These are phyloP conservation scores for Sporothrix sp. DNA, from an alignment of 2,329 filamentous ascomycete species.

Conservation along the genomic window DNA sequence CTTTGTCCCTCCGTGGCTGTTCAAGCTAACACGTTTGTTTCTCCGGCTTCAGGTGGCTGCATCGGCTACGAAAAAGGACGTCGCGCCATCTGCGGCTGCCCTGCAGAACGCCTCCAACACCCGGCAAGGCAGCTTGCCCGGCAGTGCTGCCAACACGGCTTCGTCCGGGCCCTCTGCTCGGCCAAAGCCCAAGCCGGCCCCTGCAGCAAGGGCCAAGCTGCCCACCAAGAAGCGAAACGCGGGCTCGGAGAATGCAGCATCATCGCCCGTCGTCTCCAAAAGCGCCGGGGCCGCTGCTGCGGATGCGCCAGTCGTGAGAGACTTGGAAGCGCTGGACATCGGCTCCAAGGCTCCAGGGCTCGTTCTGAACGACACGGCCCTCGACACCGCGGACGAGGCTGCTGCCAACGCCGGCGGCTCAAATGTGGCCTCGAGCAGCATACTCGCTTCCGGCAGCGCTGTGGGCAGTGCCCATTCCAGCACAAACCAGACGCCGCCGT, in stretches of 20 bases:
- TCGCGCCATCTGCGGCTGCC: slow-evolving; percentile 12
- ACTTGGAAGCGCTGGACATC: slow-evolving; percentile 14
- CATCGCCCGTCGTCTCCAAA: no score
- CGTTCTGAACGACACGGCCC: slow-evolving; percentile 41
- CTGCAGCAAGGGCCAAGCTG: neutral
- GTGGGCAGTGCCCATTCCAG: neutral
- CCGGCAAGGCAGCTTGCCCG: neutral
- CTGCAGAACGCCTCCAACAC: neutral
- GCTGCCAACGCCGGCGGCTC: neutral
- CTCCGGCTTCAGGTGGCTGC: slow-evolving; percentile 37
- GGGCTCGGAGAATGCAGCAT: no score
- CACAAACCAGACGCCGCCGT: slow-evolving; percentile 36
- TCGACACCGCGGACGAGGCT: no score
- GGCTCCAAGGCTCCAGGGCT: slow-evolving; percentile 31
- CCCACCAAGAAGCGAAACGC: no score
- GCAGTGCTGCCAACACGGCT: slow-evolving; percentile 2
- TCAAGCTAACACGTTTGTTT: neutral
- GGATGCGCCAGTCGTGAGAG: slow-evolving; percentile 11
- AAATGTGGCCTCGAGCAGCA: neutral
- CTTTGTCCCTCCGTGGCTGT: neutral
- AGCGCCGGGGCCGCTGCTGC: neutral
- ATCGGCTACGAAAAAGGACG: slow-evolving; percentile 32
- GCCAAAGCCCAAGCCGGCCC: neutral
- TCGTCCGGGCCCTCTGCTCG: neutral
- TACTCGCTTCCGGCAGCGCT: neutral